Conservation (phyloP, 441 rosid genomes). For the Pelargonium cotyledonis region DNA sequence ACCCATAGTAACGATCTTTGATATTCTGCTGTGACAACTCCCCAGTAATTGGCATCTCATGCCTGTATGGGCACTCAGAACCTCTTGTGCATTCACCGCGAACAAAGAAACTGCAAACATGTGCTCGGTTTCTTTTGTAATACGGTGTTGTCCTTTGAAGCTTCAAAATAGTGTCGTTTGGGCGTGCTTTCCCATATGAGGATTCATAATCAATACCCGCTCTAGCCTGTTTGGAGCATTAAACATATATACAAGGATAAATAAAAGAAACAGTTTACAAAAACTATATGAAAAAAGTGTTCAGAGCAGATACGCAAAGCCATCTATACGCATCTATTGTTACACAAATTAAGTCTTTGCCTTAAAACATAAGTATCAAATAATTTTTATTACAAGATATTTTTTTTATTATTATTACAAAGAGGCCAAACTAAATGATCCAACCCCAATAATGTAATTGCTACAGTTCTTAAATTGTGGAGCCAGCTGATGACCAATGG, state of each 20-base stretch:
- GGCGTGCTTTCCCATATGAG: conserved; percentile 66
- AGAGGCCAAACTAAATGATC: neutral
- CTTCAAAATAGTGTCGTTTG: conserved; percentile 79
- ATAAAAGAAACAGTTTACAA: neutral
- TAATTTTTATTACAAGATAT: neutral
- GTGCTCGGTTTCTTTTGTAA: conserved; percentile 83
- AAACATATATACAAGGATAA: neutral
- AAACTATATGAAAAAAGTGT: neutral
- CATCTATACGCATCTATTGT: neutral
- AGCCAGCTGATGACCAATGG: no score
- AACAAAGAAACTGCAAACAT: conserved; percentile 83
- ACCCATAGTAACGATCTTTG: conserved; percentile 97
- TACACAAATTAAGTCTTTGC: neutral
- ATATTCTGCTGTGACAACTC: conserved; percentile 92
- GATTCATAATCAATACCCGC: conserved; percentile 95
- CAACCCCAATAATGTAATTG: neutral
- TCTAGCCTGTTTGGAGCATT: conserved; percentile 51
- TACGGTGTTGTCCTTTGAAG: conserved; percentile 90
- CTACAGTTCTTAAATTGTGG: neutral
- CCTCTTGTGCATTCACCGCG: conserved; percentile 96
- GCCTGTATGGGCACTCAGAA: conserved; percentile 89
- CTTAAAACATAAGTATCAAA: neutral
- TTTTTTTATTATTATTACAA: no score
- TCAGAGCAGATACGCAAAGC: neutral
- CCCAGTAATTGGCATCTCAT: conserved; percentile 92